Conservation (phyloP, 495 filamentous ascomycete species). For the Hypomontagnella submonticulosa region DNA sequence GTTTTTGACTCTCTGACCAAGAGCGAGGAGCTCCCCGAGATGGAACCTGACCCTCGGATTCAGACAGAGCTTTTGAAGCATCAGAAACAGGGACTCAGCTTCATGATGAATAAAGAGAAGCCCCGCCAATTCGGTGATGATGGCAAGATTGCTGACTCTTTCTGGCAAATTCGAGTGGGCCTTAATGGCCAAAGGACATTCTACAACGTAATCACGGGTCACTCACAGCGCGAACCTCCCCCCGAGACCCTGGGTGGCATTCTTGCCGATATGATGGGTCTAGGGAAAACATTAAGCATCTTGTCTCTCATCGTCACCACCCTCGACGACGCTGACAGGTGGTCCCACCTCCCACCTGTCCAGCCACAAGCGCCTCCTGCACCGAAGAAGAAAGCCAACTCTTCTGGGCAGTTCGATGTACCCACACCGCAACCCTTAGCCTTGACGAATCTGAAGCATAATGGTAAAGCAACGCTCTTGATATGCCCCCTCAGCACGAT, state of each 20-base stretch:
- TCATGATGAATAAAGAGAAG: conserved; percentile 85
- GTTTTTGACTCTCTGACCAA: conserved; percentile 87
- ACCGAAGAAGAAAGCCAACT: conserved; percentile 46
- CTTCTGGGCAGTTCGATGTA: conserved; percentile 50
- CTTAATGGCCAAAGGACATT: conserved; percentile 69
- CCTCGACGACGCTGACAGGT: conserved; percentile 67
- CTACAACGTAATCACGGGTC: conserved; percentile 84
- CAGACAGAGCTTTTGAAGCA: conserved; percentile 80
- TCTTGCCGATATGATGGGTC: conserved; percentile 96
- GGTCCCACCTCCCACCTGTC: conserved; percentile 57
- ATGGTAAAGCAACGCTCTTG: conserved; percentile 84
- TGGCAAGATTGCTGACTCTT: conserved; percentile 68
- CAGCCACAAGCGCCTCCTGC: conserved; percentile 52
- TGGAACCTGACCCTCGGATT: conserved; percentile 71
- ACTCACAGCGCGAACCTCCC: conserved; percentile 70
- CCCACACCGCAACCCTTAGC: conserved; percentile 49
- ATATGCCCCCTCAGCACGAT: conserved; percentile 91
- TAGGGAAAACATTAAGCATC: conserved; percentile 93
- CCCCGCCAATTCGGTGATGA: conserved; percentile 52
- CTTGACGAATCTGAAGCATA: conserved; percentile 65
- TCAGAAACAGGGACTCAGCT: conserved; percentile 91
- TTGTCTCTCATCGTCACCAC: conserved; percentile 78
- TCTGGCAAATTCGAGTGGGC: conserved; percentile 72
- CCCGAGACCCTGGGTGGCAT: conserved; percentile 83
- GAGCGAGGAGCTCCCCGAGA: conserved; percentile 78